Percentiles rank a stretch among this genome's conserved stretches.
phyloP scores from a whole-genome alignment of 129 eudicot genomes.

The Centaurea solstitialis region DNA sequence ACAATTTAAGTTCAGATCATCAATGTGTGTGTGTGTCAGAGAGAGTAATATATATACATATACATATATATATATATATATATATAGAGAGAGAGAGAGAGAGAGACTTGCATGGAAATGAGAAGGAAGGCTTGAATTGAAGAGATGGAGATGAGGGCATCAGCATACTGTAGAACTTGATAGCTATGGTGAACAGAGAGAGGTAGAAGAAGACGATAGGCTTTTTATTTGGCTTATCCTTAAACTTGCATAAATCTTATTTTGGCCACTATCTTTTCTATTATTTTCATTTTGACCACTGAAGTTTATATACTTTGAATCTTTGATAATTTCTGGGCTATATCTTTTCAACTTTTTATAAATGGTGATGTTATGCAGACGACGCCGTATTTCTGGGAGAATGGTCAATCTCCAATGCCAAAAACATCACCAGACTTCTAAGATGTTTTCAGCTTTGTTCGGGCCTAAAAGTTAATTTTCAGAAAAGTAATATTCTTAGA shows the following conservation, averaged over 20 bases:
- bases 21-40: neutral
- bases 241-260: neutral
- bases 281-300: conserved; percentile 9
- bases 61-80: no score
- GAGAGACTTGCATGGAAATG: conserved; percentile 40
- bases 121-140: conserved; percentile 32
- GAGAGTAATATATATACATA: neutral
- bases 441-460: no score
- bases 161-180: conserved; percentile 46
- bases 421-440: no score
- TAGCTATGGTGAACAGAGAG: conserved; percentile 8
- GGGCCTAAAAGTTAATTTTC: no score
- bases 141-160: conserved; percentile 48
- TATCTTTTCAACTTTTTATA: neutral
- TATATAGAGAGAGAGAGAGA: neutral
- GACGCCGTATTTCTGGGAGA: no score
- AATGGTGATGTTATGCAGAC: neutral
- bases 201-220: conserved; percentile 15
- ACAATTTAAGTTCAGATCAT: neutral
- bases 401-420: no score
- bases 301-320: neutral
- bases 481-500: no score
- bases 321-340: neutral
- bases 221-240: conserved; percentile 30
- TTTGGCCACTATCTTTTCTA: conserved; percentile 15